Evolutionary conservation across 2,329 filamentous ascomycete genomes (phyloP).

Genomic region (Colletotrichum musae): DNA sequence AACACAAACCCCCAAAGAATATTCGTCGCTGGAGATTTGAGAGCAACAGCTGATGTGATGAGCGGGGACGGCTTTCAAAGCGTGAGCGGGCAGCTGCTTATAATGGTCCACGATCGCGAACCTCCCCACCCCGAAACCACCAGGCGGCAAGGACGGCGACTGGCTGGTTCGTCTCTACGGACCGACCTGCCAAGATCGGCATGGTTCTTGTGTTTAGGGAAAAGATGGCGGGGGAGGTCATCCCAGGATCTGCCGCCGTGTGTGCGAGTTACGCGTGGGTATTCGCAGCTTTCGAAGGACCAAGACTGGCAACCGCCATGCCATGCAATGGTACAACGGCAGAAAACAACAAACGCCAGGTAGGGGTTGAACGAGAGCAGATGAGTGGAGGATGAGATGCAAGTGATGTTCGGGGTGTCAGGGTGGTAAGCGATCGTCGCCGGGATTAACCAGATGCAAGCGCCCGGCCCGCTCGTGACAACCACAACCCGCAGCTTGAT

Average conservation of each 20-base stretch:
- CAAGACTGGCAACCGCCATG: conserved; percentile 39
- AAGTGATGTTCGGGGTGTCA: conserved; percentile 28
- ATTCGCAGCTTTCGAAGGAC: conserved; percentile 25
- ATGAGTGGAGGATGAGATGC: conserved; percentile 35
- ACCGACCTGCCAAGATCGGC: conserved; percentile 16
- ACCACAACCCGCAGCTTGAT: neutral
- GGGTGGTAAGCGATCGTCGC: conserved; percentile 34
- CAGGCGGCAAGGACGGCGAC: conserved; percentile 24
- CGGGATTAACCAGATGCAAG: conserved; percentile 38
- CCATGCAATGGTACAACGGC: conserved; percentile 32
- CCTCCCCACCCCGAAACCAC: neutral
- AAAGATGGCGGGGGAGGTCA: conserved; percentile 19
- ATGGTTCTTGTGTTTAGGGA: conserved; percentile 10
- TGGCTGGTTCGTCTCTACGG: conserved; percentile 7
- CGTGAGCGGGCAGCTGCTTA: conserved; percentile 29
- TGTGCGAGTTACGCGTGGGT: conserved; percentile 33
- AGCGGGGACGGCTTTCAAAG: neutral
- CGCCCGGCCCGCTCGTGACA: conserved; percentile 35
- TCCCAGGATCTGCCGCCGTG: conserved; percentile 15
- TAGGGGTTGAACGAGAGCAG: conserved; percentile 17
- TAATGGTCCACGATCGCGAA: conserved; percentile 37
- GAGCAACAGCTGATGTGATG: conserved; percentile 12
- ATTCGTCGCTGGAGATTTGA: conserved; percentile 25
- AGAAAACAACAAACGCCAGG: conserved; percentile 1
- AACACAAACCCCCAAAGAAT: conserved; percentile 17